phyloP scores from a whole-genome alignment of 768 basidiomycete genomes.

The Rhizopogon rudus region DNA sequence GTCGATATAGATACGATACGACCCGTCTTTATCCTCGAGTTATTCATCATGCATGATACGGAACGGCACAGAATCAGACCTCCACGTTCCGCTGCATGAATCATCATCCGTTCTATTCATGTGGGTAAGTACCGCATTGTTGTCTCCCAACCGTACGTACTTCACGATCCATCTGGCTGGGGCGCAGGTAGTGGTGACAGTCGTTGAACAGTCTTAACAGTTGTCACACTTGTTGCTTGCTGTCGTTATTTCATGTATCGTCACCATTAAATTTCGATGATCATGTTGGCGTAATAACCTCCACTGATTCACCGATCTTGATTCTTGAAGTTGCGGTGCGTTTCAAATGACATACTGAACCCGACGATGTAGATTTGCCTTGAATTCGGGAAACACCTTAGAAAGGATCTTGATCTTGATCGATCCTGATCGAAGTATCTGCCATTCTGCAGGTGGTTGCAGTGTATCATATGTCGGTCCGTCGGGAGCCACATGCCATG shows the following conservation, averaged over 20 bases:
- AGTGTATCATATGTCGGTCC: background rate
- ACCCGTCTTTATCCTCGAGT: background rate
- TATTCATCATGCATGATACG: background rate
- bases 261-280: background rate
- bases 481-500: too few relatives aligned
- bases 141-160: background rate
- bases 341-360: background rate
- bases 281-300: background rate
- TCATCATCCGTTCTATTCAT: slow-evolving; percentile 4
- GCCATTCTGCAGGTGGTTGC: background rate
- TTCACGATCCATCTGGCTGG: background rate
- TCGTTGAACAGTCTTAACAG: background rate
- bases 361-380: background rate
- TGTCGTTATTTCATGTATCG: background rate
- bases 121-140: slow-evolving; percentile 9
- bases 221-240: background rate
- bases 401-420: background rate
- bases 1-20: background rate
- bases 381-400: background rate
- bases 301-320: background rate
- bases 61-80: background rate
- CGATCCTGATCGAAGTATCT: background rate
- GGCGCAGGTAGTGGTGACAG: background rate
- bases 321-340: background rate
- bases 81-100: slow-evolving; percentile 10